A percentile compares a stretch with the other conserved stretches of the same genome.
These are phyloP conservation scores for Xylaria sp. DNA, from an alignment of 2,329 filamentous ascomycete genomes.

Conservation along the genomic window DNA sequence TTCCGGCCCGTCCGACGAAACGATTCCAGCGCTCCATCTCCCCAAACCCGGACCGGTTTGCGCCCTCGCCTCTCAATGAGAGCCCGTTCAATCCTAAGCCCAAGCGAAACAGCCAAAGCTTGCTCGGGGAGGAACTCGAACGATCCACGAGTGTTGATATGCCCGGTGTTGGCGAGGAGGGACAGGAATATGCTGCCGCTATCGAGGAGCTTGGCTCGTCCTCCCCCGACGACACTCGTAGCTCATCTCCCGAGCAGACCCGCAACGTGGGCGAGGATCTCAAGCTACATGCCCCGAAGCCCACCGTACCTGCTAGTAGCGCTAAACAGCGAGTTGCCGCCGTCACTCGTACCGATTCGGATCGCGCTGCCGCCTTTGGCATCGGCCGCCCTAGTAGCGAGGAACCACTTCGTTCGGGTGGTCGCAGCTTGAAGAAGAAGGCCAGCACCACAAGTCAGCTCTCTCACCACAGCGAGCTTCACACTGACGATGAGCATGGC, in stretches of 20 bases:
- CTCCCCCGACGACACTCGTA: slow-evolving; percentile 47
- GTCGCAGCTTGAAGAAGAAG: slow-evolving; percentile 64
- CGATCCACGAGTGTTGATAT: slow-evolving; percentile 80
- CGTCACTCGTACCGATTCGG: slow-evolving; percentile 92
- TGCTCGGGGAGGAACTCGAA: slow-evolving; percentile 51
- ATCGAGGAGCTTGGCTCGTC: slow-evolving; percentile 52
- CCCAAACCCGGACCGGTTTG: slow-evolving; percentile 77
- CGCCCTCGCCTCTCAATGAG: slow-evolving; percentile 85
- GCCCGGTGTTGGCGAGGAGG: slow-evolving; percentile 88
- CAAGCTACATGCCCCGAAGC: slow-evolving; percentile 86
- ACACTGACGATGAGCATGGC: slow-evolving; percentile 77
- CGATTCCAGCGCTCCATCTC: slow-evolving; percentile 78
- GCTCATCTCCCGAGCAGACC: slow-evolving; percentile 69
- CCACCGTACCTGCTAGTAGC: slow-evolving; percentile 79
- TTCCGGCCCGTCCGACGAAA: slow-evolving; percentile 76
- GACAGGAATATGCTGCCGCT: slow-evolving; percentile 78
- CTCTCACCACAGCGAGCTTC: slow-evolving; percentile 54
- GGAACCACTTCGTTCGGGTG: slow-evolving; percentile 55
- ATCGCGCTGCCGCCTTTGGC: slow-evolving; percentile 81
- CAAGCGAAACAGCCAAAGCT: slow-evolving; percentile 46
- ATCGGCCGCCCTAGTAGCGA: slow-evolving; percentile 70
- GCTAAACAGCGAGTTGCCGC: slow-evolving; percentile 82
- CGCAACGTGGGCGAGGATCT: slow-evolving; percentile 80
- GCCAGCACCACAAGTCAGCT: slow-evolving; percentile 60
- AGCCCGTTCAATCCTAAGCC: slow-evolving; percentile 58